Base-by-base conservation (phyloP, 148 eudicot genomes). In the Rhododendron ovatum region DNA sequence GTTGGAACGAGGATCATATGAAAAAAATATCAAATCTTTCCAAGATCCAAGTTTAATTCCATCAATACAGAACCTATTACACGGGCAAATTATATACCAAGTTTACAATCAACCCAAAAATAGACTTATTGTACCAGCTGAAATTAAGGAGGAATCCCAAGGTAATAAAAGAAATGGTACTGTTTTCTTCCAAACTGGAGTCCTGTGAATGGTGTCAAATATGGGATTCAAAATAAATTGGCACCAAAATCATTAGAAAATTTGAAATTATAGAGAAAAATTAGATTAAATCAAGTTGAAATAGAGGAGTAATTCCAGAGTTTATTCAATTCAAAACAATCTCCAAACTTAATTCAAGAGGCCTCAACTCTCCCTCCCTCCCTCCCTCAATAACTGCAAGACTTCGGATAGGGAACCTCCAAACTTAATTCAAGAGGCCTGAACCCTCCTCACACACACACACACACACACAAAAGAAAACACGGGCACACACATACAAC, bases 101-200 rank as follows among this genome's bases (percentile, higher is more conserved):
- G 61, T 55, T 15, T 4, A 55, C 18, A 11, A 48, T 53, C 26
- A n/a, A 77, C 47, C 12, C 63, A 22, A 78, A 5, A 17, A n/a
- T 24, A 41, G 24, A 22, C 81, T 74, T 78, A 59, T 57, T 85
- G 4, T 33, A 71, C 77, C 43, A 28, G 28, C 0, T 18, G 28
- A 78, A 41, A 85, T 61, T 35, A 55, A 24, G 55, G 48, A 79
- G 82, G 33, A 28, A 80, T 53, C 82, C 82, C 37, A 80, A 26
- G 24, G 24, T 24, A 78, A 41, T 18, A 26, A 30, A 22, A 76
- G 43, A 51, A 48, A 45, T 7, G n/a, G 45, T 41, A 45, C 30
- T 6, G 15, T 50, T 4, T 47, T 14, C 5, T 47, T 12, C 28
- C 33, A 43, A 78, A 26, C 41, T 12, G 61, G 24, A 18, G 5